Percentiles rank a stretch among this genome's conserved stretches.
Evolutionary conservation across 2,329 filamentous ascomycete species (phyloP).

Genomic region (Fusarium foetens): DNA sequence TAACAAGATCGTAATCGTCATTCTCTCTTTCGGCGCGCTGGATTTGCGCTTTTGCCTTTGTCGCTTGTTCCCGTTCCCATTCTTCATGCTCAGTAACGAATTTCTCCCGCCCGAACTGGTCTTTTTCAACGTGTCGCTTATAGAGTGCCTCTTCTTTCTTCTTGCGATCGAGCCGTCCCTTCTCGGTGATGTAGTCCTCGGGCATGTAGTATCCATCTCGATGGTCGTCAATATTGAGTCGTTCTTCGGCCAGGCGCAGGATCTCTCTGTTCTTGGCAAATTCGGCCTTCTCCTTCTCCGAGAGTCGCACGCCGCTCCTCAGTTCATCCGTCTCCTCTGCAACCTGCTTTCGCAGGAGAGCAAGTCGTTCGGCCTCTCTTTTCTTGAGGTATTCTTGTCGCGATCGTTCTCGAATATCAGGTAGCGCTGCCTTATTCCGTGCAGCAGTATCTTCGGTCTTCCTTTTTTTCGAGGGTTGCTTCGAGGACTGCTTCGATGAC

Average conservation of each 20-base stretch:
- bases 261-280: slow-evolving; percentile 90
- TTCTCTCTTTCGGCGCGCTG: slow-evolving; percentile 77
- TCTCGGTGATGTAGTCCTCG: slow-evolving; percentile 94
- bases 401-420: slow-evolving; percentile 83
- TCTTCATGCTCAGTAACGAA: slow-evolving; percentile 95
- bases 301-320: slow-evolving; percentile 77
- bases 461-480: slow-evolving; percentile 68
- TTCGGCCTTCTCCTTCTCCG: slow-evolving; percentile 82
- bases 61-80: slow-evolving; percentile 91
- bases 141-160: slow-evolving; percentile 92
- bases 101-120: slow-evolving; percentile 87
- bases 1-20: slow-evolving; percentile 90
- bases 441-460: slow-evolving; percentile 67
- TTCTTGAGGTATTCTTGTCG: slow-evolving; percentile 95
- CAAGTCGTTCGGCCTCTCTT: slow-evolving; percentile 85
- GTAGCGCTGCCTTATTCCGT: slow-evolving; percentile 77
- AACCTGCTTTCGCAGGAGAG: slow-evolving; percentile 89
- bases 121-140: slow-evolving; percentile 87
- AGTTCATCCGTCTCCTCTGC: slow-evolving; percentile 87
- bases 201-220: slow-evolving; percentile 92
- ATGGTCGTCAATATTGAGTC: slow-evolving; percentile 88
- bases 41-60: slow-evolving; percentile 89
- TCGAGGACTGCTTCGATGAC: slow-evolving; percentile 73
- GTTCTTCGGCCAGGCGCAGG: slow-evolving; percentile 82
- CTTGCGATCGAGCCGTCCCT: slow-evolving; percentile 86